Evolutionary conservation across 768 basidiomycete genomes (phyloP).

Genomic region (Boletus pseudo-olivaceus): DNA sequence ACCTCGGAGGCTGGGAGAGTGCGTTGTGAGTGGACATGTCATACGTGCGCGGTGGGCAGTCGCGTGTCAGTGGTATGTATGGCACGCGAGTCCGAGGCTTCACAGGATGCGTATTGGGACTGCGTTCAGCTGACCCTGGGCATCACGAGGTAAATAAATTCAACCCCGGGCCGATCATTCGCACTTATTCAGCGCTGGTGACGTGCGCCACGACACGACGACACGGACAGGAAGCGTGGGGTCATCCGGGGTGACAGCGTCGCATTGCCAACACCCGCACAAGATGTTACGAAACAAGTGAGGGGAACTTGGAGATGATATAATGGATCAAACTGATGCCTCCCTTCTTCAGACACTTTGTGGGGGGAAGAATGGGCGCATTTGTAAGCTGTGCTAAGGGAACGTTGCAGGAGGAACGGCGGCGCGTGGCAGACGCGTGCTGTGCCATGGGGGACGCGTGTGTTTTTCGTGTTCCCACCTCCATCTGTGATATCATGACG

Average conservation of each 20-base stretch:
- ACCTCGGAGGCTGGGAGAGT: slow-evolving; percentile 8
- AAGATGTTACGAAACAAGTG: neutral
- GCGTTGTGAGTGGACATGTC: no score
- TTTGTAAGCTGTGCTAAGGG: neutral
- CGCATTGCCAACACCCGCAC: neutral
- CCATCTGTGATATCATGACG: slow-evolving; percentile 17
- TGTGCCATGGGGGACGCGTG: slow-evolving; percentile 28
- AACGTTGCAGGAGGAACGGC: slow-evolving; percentile 7
- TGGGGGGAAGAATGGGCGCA: neutral
- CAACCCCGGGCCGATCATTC: neutral
- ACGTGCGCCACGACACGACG: neutral
- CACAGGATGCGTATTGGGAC: slow-evolving; percentile 1
- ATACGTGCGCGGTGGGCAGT: neutral
- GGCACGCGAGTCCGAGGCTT: slow-evolving; percentile 13
- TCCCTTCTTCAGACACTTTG: slow-evolving; percentile 8
- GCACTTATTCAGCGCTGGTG: neutral
- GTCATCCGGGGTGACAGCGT: neutral
- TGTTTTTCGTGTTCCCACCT: slow-evolving; percentile 12
- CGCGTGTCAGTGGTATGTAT: slow-evolving; percentile 4
- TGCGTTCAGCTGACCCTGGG: slow-evolving; percentile 1
- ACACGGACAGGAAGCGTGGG: slow-evolving; percentile 12
- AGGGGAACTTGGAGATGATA: neutral
- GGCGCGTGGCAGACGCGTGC: slow-evolving; percentile 27
- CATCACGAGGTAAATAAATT: neutral
- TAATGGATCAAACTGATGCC: neutral